A percentile compares a stretch with the other conserved stretches of the same genome.
Conservation (phyloP, 441 rosid genomes). For the Gossypium gossypioides region DNA sequence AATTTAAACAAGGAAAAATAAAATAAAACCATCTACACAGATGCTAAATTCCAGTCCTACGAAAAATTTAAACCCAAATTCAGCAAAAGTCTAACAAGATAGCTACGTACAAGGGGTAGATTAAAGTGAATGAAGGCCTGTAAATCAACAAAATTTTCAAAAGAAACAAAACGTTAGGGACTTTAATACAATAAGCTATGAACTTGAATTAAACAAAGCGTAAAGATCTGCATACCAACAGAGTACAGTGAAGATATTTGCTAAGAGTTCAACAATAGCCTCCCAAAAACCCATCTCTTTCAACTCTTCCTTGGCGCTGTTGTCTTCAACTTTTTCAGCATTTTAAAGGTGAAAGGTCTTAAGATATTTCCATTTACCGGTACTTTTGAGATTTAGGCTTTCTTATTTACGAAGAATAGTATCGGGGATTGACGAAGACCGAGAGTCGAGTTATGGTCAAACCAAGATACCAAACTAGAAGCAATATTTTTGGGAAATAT, state of each 20-base stretch:
- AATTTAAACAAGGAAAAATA: not conserved
- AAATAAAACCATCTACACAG: not conserved
- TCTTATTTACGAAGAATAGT: not conserved
- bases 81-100: not conserved
- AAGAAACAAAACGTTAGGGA: not conserved
- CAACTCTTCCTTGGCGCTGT: not conserved
- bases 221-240: conserved; percentile 17
- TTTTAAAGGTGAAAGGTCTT: not conserved
- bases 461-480: not conserved
- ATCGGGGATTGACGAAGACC: not conserved
- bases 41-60: not conserved
- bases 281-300: conserved; percentile 14
- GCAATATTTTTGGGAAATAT: not conserved
- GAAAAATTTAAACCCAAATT: not conserved
- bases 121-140: conserved; percentile 20
- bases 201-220: not conserved
- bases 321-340: not conserved
- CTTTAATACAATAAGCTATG: not conserved
- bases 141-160: not conserved
- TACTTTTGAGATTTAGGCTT: not conserved
- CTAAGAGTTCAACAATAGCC: not conserved
- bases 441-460: not conserved
- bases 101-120: conserved; percentile 21
- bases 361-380: not conserved
- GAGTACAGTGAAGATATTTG: conserved; percentile 15